Conservation (phyloP, 768 basidiomycete genomes). For the Tylopilus rubrobrunneus region DNA sequence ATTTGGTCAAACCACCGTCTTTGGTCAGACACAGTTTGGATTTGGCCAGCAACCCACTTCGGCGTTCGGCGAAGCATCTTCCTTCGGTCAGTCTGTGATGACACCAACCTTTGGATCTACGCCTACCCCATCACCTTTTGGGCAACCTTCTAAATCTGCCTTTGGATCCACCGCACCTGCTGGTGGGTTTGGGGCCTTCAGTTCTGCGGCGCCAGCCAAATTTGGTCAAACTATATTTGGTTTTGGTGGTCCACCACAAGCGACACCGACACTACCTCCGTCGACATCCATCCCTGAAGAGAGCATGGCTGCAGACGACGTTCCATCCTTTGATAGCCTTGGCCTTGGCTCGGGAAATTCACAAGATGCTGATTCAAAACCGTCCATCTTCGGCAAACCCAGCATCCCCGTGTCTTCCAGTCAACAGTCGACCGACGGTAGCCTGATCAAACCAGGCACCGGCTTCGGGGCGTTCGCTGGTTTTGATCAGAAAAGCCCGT, state of each 20-base stretch:
- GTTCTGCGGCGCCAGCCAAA: conserved; percentile 27
- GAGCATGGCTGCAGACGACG: conserved; percentile 32
- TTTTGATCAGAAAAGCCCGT: conserved; percentile 26
- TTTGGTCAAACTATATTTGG: conserved; percentile 32
- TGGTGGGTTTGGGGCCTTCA: conserved; percentile 29
- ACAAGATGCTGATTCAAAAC: conserved; percentile 23
- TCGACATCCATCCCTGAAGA: conserved; percentile 21
- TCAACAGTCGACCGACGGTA: conserved; percentile 15
- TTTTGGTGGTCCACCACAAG: conserved; percentile 14
- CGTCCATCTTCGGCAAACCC: conserved; percentile 33
- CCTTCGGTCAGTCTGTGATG: conserved; percentile 18
- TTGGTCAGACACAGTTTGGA: conserved; percentile 16
- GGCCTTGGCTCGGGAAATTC: conserved; percentile 28
- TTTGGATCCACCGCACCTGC: conserved; percentile 22
- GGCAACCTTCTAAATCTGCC: conserved; percentile 11
- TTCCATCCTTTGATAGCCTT: conserved; percentile 29
- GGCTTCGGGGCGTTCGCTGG: conserved; percentile 33
- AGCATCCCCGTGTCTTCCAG: conserved; percentile 4
- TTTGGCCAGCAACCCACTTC: conserved; percentile 19
- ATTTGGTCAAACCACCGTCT: conserved; percentile 32
- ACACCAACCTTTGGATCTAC: conserved; percentile 14
- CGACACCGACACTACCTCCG: neutral
- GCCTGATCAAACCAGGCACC: conserved; percentile 31
- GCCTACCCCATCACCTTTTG: conserved; percentile 18
- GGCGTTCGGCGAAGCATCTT: conserved; percentile 21